Percentiles rank a stretch among this genome's conserved stretches.
These are phyloP conservation scores for Phytophthora ohioensis DNA, from an alignment of 352 stramenopile genomes.

Conservation along the genomic window DNA sequence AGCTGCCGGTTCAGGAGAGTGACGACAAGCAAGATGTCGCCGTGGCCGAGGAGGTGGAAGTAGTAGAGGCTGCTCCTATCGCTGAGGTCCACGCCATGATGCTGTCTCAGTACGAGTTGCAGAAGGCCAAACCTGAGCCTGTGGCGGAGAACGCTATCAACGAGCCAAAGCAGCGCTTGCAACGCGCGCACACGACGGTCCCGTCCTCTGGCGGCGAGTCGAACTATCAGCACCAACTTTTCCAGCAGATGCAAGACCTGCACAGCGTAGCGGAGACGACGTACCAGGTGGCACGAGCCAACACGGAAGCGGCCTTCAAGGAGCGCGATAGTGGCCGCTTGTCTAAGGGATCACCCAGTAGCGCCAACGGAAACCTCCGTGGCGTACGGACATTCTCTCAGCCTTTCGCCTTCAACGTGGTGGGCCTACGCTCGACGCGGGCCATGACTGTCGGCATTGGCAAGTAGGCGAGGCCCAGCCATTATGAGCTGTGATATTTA, in stretches of 20 bases:
- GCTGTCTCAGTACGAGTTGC: conserved; percentile 29
- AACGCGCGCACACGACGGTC: conserved; percentile 44
- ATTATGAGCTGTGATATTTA: conserved; percentile 47
- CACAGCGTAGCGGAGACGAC: conserved; percentile 67
- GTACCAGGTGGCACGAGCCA: conserved; percentile 69
- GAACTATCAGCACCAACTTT: conserved; percentile 73
- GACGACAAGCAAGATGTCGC: conserved; percentile 8
- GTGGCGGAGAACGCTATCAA: conserved; percentile 1
- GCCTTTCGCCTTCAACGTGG: conserved; percentile 51
- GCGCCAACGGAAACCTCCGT: conserved; percentile 19
- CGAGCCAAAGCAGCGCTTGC: conserved; percentile 9
- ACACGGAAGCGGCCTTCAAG: conserved; percentile 60
- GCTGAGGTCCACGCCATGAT: conserved; percentile 37
- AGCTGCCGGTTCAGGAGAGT: conserved; percentile 2
- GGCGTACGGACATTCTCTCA: conserved; percentile 50
- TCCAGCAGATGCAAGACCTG: conserved; percentile 80
- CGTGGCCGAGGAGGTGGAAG: conserved; percentile 31
- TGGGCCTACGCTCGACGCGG: conserved; percentile 49
- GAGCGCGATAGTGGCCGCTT: conserved; percentile 45
- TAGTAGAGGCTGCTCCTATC: conserved; percentile 36
- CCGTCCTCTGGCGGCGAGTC: conserved; percentile 14
- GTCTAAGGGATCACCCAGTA: conserved; percentile 31
- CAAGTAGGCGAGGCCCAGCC: conserved; percentile 23
- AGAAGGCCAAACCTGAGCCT: conserved; percentile 17
- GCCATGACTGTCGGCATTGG: conserved; percentile 44